A percentile compares a stretch with the other conserved stretches of the same genome.
Evolutionary conservation across 2,329 filamentous ascomycete species (phyloP).

Genomic region (Rhynchosporium agropyri): DNA sequence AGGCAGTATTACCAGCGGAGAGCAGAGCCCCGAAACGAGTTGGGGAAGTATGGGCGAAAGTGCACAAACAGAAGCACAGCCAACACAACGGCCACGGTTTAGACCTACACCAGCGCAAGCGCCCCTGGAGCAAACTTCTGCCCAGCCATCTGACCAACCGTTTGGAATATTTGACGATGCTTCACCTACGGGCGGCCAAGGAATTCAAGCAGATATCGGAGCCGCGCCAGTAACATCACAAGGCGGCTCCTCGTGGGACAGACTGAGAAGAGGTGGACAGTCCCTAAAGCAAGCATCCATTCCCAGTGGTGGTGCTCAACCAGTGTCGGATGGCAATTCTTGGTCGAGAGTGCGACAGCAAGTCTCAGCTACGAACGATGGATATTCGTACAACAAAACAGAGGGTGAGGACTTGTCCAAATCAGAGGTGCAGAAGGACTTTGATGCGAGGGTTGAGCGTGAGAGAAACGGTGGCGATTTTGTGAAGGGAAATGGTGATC

Average conservation of each 20-base stretch:
- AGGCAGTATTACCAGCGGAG: conserved; percentile 27
- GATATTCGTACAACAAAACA: conserved; percentile 35
- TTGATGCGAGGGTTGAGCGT: conserved; percentile 41
- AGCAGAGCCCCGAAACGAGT: conserved; percentile 7
- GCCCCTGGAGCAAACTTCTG: conserved; percentile 15
- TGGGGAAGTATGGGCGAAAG: conserved; percentile 12
- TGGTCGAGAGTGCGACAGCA: conserved; percentile 27
- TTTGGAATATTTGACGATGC: conserved; percentile 39
- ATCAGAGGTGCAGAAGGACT: conserved; percentile 40
- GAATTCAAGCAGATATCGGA: conserved; percentile 24
- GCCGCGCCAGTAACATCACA: conserved; percentile 18
- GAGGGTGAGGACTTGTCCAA: conserved; percentile 34
- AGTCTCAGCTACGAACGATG: conserved; percentile 25
- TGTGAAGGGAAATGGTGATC: conserved; percentile 30
- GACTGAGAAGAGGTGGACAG: conserved; percentile 36
- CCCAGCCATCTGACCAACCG: conserved; percentile 25
- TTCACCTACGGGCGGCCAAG: conserved; percentile 37
- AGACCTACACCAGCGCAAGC: conserved; percentile 19
- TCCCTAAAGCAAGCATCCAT: conserved; percentile 2
- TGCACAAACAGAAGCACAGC: conserved; percentile 1
- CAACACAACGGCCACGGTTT: conserved; percentile 12
- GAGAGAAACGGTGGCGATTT: conserved; percentile 41
- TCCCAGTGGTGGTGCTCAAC: conserved; percentile 8
- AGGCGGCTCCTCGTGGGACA: conserved; percentile 42
- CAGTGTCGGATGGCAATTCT: conserved; percentile 19